Evolutionary conservation across 306 rosid genomes (phyloP), one percentile per base, ranked within the genome.

Genomic region (Lathyrus oleraceus): DNA sequence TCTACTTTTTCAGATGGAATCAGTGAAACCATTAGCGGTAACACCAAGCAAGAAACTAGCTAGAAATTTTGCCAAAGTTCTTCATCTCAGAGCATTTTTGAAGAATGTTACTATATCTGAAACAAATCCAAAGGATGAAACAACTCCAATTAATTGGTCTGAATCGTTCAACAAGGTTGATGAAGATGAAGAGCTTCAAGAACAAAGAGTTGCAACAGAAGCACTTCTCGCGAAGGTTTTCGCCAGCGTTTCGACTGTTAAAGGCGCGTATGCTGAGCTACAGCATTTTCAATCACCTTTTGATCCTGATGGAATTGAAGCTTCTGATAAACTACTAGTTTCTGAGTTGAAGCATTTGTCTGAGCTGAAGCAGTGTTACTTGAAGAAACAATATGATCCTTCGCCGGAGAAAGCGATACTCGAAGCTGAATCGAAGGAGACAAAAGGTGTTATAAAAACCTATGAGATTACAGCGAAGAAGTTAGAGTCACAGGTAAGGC

Each of bases 261-360:
- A 94, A 77, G 93, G 89, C 71, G 79, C 95, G 4, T 94, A 94
- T 83, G 98, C 97, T 1, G 82, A 90, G 72, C 60, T 94, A 5
- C 98, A 94, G 19, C 48, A 71, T 69, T 73, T 88, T 42, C 97
- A 94, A 47, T 76, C 88, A 16, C 98, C 98, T 23, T 94, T 87
- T 60, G 92, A 90, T 59, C 78, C 85, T 8, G 87, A 90, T 44
- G 97, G 96, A 59, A 90, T 94, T 70, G 88, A 81, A 81, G 80
- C 79, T 13, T 88, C 93, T 5, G 98, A 94, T 83, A 75, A 62
- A 42, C 62, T 61, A 36, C 66, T 88, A 5, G 86, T 94, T 16
- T 67, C 76, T 0, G 97, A 85, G 76, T 72, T 94, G 83, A 87
- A 82, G 81, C 82, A 49, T 30, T 80, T 94, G 81, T 94, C 98